These are phyloP conservation scores for Gossypium australe DNA, from an alignment of 345 rosid genomes.

Conservation along the genomic window DNA sequence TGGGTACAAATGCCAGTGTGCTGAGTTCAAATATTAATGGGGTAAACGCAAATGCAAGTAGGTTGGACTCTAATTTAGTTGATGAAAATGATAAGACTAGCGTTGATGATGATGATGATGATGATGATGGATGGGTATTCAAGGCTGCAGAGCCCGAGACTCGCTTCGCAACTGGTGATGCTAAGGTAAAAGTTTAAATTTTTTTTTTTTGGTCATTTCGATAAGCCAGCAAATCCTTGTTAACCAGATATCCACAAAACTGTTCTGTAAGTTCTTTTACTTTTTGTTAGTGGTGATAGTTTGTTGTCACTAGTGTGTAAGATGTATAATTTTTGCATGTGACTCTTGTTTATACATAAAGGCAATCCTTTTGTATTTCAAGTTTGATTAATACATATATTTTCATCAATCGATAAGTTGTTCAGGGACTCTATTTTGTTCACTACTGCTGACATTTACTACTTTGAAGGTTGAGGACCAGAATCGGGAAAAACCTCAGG, in stretches of 20 bases:
- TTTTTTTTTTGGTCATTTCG: not conserved
- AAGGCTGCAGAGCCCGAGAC: constrained; percentile 29
- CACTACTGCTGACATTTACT: constrained; percentile 19
- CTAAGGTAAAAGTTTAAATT: constrained; percentile 21
- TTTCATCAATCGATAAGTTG: not conserved
- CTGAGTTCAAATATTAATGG: constrained; percentile 16
- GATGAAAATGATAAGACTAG: constrained; percentile 8
- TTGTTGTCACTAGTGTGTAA: not conserved
- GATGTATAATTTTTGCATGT: not conserved
- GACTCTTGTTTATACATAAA: not conserved
- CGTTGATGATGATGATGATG: constrained; percentile 15
- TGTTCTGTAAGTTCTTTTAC: not conserved
- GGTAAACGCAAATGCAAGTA: constrained; percentile 16
- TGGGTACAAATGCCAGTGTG: constrained; percentile 19
- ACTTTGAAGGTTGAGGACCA: constrained; percentile 27
- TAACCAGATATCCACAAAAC: not conserved
- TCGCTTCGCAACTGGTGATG: not conserved
- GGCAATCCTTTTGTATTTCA: too few species aligned
- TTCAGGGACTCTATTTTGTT: constrained; percentile 11
- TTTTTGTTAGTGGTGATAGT: not conserved
- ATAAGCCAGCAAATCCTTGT: not conserved
- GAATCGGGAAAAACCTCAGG: constrained; percentile 14
- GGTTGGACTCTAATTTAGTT: constrained; percentile 15
- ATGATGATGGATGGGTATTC: constrained; percentile 44
- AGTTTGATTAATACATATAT: not conserved